Conservation (phyloP, 78 protist species). For the Polysphondylium violaceum region DNA sequence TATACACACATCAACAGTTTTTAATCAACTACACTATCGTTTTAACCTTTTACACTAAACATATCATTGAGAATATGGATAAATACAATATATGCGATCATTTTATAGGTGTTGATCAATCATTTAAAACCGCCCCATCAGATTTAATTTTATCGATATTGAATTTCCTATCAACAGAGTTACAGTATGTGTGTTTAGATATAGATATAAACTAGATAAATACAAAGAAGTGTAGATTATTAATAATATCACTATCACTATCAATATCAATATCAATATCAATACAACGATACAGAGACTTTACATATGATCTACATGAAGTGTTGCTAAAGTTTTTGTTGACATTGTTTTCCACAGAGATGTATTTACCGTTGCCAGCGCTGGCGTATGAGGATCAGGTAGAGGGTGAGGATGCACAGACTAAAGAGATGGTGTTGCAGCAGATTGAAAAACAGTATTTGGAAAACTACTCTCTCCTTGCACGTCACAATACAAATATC, state of each 20-base stretch:
- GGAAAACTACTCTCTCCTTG: neutral
- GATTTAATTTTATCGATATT: slow-evolving; percentile 46
- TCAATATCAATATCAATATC: neutral
- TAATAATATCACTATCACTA: neutral
- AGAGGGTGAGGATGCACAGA: neutral
- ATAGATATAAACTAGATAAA: neutral
- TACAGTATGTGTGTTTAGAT: slow-evolving; percentile 18
- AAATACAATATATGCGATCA: slow-evolving; percentile 19
- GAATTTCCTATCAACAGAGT: slow-evolving; percentile 41
- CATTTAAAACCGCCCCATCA: slow-evolving; percentile 32
- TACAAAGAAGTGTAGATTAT: neutral
- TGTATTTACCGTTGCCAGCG: slow-evolving; percentile 57
- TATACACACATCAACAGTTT: slow-evolving; percentile 39
- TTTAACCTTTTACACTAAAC: slow-evolving; percentile 35
- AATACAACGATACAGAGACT: slow-evolving; percentile 33
- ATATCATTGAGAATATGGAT: slow-evolving; percentile 63
- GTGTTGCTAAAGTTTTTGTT: slow-evolving; percentile 39
- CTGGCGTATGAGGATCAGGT: neutral
- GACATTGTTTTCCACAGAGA: slow-evolving; percentile 59
- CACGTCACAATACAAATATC: slow-evolving; percentile 9
- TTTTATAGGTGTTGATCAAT: slow-evolving; percentile 25
- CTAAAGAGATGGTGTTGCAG: neutral
- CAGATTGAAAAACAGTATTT: neutral
- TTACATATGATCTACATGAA: slow-evolving; percentile 67
- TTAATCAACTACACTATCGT: slow-evolving; percentile 57